These are phyloP conservation scores for Nemania serpens DNA, from an alignment of 2,329 filamentous ascomycete genomes.

Conservation along the genomic window DNA sequence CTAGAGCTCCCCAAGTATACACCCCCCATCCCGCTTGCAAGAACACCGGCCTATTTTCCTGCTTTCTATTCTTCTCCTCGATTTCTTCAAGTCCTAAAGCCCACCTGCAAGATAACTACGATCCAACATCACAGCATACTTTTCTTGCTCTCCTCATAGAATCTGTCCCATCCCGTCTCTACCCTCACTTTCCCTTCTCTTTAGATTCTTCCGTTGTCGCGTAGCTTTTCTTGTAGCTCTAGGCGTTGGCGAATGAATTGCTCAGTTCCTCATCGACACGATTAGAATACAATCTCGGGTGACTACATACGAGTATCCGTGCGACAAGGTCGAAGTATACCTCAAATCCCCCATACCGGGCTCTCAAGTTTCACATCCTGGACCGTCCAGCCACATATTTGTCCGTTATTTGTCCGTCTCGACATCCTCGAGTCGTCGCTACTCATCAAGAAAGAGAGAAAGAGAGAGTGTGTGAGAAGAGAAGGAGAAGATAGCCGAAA, in stretches of 20 bases:
- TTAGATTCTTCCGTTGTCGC: background rate
- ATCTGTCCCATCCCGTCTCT: background rate
- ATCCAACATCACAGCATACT: constrained; percentile 14
- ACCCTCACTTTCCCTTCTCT: background rate
- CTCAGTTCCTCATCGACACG: background rate
- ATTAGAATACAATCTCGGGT: background rate
- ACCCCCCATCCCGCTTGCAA: constrained; percentile 20
- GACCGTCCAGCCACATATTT: background rate
- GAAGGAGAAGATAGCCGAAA: too few species aligned
- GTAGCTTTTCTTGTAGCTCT: background rate
- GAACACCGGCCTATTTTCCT: constrained; percentile 25
- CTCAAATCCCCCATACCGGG: background rate
- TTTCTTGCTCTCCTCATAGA: constrained; percentile 19
- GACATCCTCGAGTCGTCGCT: too few species aligned
- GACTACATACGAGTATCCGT: too few species aligned
- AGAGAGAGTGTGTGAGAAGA: too few species aligned
- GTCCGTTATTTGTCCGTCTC: too few species aligned
- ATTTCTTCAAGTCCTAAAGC: constrained; percentile 16
- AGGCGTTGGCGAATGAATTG: background rate
- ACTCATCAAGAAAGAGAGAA: too few species aligned
- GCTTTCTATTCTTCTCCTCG: constrained; percentile 20
- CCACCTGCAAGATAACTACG: constrained; percentile 7
- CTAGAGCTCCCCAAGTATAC: constrained; percentile 14
- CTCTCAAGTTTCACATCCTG: background rate
- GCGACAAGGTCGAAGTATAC: too few species aligned